These are phyloP conservation scores for Eimeria mitis DNA, from an alignment of 169 alveolate species.

Conservation along the genomic window DNA sequence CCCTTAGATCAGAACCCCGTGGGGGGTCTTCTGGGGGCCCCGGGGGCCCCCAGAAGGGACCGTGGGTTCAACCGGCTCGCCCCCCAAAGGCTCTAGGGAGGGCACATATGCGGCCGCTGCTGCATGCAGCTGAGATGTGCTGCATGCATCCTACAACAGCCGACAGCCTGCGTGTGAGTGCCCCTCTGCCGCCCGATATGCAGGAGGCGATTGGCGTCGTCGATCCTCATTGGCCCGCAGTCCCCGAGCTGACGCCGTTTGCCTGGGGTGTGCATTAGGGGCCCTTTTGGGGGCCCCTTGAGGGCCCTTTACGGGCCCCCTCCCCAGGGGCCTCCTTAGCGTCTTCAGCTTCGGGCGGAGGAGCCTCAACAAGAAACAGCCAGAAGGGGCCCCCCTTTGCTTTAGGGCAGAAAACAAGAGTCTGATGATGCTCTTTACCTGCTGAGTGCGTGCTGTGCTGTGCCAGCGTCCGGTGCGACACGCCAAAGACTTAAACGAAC, in stretches of 20 bases:
- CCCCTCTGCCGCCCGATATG: conserved; percentile 61
- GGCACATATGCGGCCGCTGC: conserved; percentile 37
- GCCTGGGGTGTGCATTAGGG: background rate
- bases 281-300: background rate
- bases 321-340: background rate
- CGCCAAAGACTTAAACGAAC: background rate
- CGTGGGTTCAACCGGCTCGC: background rate
- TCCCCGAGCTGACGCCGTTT: conserved; percentile 34
- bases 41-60: background rate
- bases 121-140: conserved; percentile 51
- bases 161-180: conserved; percentile 2
- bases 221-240: conserved; percentile 22
- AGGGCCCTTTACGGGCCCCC: background rate
- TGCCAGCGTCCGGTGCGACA: background rate
- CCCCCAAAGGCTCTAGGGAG: conserved; percentile 8
- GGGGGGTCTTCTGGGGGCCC: background rate
- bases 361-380: background rate
- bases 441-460: conserved; percentile 2
- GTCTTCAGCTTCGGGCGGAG: background rate
- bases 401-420: background rate
- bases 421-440: background rate
- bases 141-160: conserved; percentile 35
- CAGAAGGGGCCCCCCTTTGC: background rate
- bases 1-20: background rate
- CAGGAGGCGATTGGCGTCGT: conserved; percentile 35